These are phyloP conservation scores for Oenanthe javanica DNA, from an alignment of 140 eudicot genomes.

Conservation along the genomic window DNA sequence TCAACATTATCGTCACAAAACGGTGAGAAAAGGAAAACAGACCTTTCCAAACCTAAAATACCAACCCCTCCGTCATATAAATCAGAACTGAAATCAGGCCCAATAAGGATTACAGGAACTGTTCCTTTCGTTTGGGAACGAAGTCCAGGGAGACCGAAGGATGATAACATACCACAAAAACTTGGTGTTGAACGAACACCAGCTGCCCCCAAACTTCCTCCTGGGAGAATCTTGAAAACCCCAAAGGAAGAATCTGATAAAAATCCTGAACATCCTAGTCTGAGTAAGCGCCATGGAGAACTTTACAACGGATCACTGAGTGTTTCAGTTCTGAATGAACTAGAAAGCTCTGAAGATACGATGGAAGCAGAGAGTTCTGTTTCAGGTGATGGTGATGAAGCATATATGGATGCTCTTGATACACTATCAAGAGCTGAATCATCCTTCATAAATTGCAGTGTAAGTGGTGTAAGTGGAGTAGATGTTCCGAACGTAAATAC, in stretches of 20 bases:
- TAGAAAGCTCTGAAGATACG: conserved; percentile 20
- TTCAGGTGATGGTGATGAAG: conserved; percentile 34
- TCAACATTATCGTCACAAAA: conserved; percentile 24
- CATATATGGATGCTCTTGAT: conserved; percentile 55
- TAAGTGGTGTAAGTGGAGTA: conserved; percentile 43
- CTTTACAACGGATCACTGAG: background rate
- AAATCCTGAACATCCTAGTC: conserved; percentile 6
- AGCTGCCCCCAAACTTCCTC: conserved; percentile 58
- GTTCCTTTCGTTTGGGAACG: conserved; percentile 83
- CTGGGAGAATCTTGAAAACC: conserved; percentile 37
- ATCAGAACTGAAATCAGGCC: conserved; percentile 47
- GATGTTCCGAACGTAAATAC: conserved; percentile 29
- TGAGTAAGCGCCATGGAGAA: conserved; percentile 11
- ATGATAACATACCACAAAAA: conserved; percentile 22
- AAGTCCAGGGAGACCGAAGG: conserved; percentile 72
- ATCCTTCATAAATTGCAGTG: conserved; percentile 44
- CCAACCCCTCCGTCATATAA: conserved; percentile 29
- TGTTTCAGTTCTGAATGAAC: conserved; percentile 5
- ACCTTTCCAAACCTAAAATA: conserved; percentile 12
- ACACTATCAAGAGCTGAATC: conserved; percentile 52
- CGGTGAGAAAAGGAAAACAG: conserved; percentile 23
- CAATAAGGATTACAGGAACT: conserved; percentile 41
- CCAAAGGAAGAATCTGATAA: conserved; percentile 22
- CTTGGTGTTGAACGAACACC: conserved; percentile 23
- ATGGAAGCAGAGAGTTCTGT: conserved; percentile 26